Conservation (phyloP, 1,284 basidiomycete genomes). For the Amylostereum chailletii region DNA sequence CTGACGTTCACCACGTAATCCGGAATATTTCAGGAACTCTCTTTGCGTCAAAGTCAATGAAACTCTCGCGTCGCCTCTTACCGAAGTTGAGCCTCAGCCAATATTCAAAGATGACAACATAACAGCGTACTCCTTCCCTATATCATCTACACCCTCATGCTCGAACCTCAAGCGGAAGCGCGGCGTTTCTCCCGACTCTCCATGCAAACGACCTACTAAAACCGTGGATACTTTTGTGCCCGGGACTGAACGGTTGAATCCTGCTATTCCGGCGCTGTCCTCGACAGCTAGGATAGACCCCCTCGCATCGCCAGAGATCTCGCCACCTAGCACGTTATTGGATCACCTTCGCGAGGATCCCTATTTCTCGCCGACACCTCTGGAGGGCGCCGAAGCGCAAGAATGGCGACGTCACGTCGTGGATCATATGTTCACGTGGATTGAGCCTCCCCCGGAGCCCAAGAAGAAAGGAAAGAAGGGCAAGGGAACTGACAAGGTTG, state of each 20-base stretch:
- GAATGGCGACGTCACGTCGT: slow-evolving; percentile 44
- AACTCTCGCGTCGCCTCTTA: slow-evolving; percentile 23
- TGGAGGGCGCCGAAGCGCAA: slow-evolving; percentile 34
- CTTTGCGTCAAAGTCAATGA: slow-evolving; percentile 42
- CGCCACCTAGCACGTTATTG: slow-evolving; percentile 1
- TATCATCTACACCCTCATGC: slow-evolving; percentile 24
- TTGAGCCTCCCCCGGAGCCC: slow-evolving; percentile 5
- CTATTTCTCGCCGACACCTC: slow-evolving; percentile 27
- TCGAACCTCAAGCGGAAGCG: slow-evolving; percentile 20
- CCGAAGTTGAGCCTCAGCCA: slow-evolving; percentile 22
- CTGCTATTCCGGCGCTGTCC: background rate
- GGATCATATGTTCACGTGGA: slow-evolving; percentile 49
- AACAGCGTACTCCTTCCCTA: slow-evolving; percentile 53
- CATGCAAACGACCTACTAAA: slow-evolving; percentile 28
- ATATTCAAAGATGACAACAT: slow-evolving; percentile 59
- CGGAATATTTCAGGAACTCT: slow-evolving; percentile 30
- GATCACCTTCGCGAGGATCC: slow-evolving; percentile 11
- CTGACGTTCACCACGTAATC: background rate
- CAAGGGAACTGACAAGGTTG: background rate
- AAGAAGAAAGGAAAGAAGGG: slow-evolving; percentile 5
- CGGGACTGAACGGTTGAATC: background rate
- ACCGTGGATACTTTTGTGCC: background rate
- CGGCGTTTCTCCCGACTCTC: slow-evolving; percentile 14
- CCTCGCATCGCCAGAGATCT: background rate
- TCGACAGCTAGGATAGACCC: background rate